Conservation (phyloP, 2,329 filamentous ascomycete genomes). For the Coleophoma crateriformis region DNA sequence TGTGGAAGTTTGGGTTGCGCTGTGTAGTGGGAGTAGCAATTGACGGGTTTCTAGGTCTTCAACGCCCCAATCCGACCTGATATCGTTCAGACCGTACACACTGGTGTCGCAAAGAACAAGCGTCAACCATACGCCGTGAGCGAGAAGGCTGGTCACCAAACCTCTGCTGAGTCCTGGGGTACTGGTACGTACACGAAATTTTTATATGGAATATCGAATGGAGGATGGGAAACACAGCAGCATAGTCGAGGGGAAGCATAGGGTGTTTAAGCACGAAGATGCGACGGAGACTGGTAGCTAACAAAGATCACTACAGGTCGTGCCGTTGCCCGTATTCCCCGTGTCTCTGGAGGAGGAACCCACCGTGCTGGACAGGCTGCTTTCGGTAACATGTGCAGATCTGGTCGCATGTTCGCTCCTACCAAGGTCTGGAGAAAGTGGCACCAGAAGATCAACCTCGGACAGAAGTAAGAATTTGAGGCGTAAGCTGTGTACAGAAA, state of each 20-base stretch:
- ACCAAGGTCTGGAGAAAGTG: conserved; percentile 99
- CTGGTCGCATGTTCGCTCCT: conserved; percentile 99
- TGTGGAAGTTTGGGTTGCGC: not conserved
- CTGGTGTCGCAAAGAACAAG: conserved; percentile 99
- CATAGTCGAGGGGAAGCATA: not conserved
- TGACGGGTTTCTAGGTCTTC: conserved; percentile 61
- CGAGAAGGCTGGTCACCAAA: conserved; percentile 99
- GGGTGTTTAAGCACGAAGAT: too few species aligned
- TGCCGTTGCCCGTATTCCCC: conserved; percentile 99
- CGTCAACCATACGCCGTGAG: conserved; percentile 98
- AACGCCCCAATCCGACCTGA: conserved; percentile 94
- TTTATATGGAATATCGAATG: conserved; percentile 8
- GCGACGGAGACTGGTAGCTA: conserved; percentile 10
- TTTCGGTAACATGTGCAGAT: conserved; percentile 99
- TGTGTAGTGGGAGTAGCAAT: conserved; percentile 6
- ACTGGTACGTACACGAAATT: conserved; percentile 67
- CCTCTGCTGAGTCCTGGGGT: conserved; percentile 99
- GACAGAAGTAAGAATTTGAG: conserved; percentile 68
- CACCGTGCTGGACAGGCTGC: conserved; percentile 99
- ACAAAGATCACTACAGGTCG: conserved; percentile 57
- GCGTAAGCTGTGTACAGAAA: conserved; percentile 18
- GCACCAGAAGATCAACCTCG: conserved; percentile 99
- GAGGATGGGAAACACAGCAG: not conserved
- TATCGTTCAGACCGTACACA: conserved; percentile 95
- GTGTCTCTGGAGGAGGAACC: conserved; percentile 99